Evolutionary conservation across 1,284 basidiomycete species (phyloP), one percentile per base, ranked within the genome.

Genomic region (Ceratobasidium sp.): DNA sequence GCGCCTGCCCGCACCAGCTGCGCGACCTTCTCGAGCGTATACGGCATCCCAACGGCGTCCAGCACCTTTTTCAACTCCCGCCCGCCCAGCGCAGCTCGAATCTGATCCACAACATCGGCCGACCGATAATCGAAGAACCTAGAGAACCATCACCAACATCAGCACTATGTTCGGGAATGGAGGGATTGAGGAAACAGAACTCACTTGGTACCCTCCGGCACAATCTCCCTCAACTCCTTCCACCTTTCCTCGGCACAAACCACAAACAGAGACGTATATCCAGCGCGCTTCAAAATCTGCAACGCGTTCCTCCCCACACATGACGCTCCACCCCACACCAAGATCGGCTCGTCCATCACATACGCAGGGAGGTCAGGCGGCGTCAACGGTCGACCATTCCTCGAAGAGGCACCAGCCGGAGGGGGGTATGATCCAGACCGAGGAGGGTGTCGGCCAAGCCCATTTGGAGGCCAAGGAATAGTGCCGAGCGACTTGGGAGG

Each of bases 71-170:
- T 57, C 45, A 69, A 29, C 15, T 56, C 33, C 47, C 53, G 33
- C 19, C 14, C 66, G 8, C 53, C 66, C 19, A 69, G 22, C 33
- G 66, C 51, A 7, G 33, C 19, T 24, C 53, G 66, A 27, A 69
- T 69, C 41, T 47, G 53, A 17, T n/a, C 33, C 36, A 69, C 66
- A 9, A 69, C 53, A 4, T 57, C 47, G 11, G 66, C 33, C 15
- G 56, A 31, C 24, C 66, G 41, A 27, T 69, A 69, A 41, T 69
- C 66, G 22, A 69, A 69, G 36, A 69, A 69, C n/a, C 66, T 69
- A 14, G 3, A 41, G 2, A 64, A 22, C 22, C 57, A 24, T 47
- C 17, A 9, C 57, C 9, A 27, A 22, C 9, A 36, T 60, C 24
- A 60, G 59, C 44, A 8, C 19, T 53, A 7, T 41, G 11, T 8